These are phyloP conservation scores for Lentinula guzmanii DNA, from an alignment of 768 basidiomycete species.

Conservation along the genomic window DNA sequence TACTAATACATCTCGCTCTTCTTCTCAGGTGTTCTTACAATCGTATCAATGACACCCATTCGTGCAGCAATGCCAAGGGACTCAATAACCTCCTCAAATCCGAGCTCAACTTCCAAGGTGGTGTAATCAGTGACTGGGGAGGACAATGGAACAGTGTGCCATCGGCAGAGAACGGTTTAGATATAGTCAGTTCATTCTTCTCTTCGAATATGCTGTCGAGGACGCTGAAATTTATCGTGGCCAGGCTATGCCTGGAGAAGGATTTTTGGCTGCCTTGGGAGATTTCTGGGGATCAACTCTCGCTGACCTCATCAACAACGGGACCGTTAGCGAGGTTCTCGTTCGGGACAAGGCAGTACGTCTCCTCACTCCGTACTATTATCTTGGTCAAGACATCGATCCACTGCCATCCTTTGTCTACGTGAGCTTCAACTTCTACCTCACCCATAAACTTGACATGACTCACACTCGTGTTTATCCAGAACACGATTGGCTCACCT, in stretches of 20 bases:
- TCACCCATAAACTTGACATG: background rate
- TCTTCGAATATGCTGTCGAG: background rate
- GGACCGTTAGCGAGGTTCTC: constrained; percentile 37
- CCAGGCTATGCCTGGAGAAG: constrained; percentile 7
- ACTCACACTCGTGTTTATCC: background rate
- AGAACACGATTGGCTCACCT: background rate
- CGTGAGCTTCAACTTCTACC: background rate
- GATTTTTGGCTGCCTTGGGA: background rate
- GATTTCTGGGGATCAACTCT: constrained; percentile 19
- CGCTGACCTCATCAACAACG: constrained; percentile 35
- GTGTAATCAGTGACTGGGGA: constrained; percentile 37
- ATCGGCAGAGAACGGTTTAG: constrained; percentile 12
- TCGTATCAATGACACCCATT: constrained; percentile 36
- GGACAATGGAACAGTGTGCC: constrained; percentile 13
- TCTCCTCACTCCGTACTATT: constrained; percentile 41
- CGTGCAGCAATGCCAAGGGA: constrained; percentile 36
- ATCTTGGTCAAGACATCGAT: constrained; percentile 17
- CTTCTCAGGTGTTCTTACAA: constrained; percentile 16
- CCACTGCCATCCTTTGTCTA: constrained; percentile 1
- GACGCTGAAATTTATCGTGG: background rate
- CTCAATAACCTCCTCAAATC: constrained; percentile 39
- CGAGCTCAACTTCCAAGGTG: constrained; percentile 44
- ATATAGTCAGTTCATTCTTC: constrained; percentile 3
- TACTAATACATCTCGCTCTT: too few relatives aligned
- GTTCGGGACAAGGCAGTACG: constrained; percentile 55